Evolutionary conservation across 495 filamentous ascomycete species (phyloP).

Genomic region (Penicillium egyptiacum): DNA sequence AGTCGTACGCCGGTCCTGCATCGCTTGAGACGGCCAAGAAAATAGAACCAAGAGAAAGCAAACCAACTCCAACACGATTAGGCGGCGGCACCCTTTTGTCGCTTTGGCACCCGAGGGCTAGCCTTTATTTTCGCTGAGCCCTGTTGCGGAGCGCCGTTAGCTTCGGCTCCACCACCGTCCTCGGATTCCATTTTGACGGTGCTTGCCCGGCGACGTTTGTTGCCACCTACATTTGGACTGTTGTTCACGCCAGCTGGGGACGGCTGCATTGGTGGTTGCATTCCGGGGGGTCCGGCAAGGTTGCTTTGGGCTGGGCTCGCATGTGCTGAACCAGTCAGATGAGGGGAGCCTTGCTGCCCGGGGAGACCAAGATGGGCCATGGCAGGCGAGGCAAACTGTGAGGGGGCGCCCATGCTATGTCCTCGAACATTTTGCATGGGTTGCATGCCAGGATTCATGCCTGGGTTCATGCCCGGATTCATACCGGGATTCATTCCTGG

Average conservation of each 20-base stretch:
- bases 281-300: slow-evolving; percentile 50
- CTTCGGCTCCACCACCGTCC: slow-evolving; percentile 46
- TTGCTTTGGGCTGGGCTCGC: slow-evolving; percentile 49
- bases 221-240: slow-evolving; percentile 69
- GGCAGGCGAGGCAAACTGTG: slow-evolving; percentile 54
- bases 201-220: slow-evolving; percentile 74
- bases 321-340: slow-evolving; percentile 47
- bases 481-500: slow-evolving; percentile 36
- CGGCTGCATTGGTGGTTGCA: slow-evolving; percentile 69
- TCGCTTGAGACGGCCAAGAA: slow-evolving; percentile 30
- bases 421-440: slow-evolving; percentile 23
- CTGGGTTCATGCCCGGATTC: slow-evolving; percentile 17
- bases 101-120: slow-evolving; percentile 56
- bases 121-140: slow-evolving; percentile 54
- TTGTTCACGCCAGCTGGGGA: slow-evolving; percentile 81
- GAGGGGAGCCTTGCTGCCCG: slow-evolving; percentile 44
- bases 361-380: slow-evolving; percentile 51
- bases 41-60: slow-evolving; percentile 18
- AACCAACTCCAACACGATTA: slow-evolving; percentile 13
- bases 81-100: slow-evolving; percentile 51
- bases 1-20: slow-evolving; percentile 38
- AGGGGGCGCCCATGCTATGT: slow-evolving; percentile 39
- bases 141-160: slow-evolving; percentile 48
- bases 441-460: slow-evolving; percentile 39
- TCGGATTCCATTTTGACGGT: slow-evolving; percentile 77